Evolutionary conservation across 2,329 filamentous ascomycete species (phyloP).

Genomic region (Alternaria gansuensis): DNA sequence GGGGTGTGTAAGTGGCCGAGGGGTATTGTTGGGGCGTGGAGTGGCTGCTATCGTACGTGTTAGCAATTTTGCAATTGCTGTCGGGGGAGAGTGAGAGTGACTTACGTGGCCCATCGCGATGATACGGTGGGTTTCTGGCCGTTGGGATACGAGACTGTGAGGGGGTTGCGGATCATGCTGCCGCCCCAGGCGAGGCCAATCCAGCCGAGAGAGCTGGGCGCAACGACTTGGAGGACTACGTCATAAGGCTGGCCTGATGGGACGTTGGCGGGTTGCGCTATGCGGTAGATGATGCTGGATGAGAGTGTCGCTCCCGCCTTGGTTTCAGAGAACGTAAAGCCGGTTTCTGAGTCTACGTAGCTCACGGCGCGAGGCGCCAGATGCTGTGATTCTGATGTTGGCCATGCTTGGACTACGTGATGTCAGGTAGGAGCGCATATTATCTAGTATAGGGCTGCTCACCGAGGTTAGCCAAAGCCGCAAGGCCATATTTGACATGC

Average conservation of each 20-base stretch:
- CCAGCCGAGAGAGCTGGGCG: conserved; percentile 42
- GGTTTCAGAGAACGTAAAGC: conserved; percentile 48
- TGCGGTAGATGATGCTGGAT: conserved; percentile 41
- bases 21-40: conserved; percentile 35
- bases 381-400: conserved; percentile 12
- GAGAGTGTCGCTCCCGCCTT: conserved; percentile 41
- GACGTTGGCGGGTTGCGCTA: conserved; percentile 38
- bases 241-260: conserved; percentile 35
- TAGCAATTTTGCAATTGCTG: not conserved
- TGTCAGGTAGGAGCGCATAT: not conserved
- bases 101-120: conserved; percentile 46
- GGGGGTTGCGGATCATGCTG: conserved; percentile 45
- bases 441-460: not conserved
- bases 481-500: conserved; percentile 31
- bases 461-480: conserved; percentile 37
- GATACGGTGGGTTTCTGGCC: conserved; percentile 38
- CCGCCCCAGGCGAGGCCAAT: conserved; percentile 45
- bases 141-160: conserved; percentile 44
- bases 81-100: not conserved
- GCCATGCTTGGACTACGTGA: conserved; percentile 28
- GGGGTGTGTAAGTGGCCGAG: conserved; percentile 35
- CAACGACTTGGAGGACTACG: conserved; percentile 42
- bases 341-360: conserved; percentile 43
- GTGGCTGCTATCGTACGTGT: conserved; percentile 29
- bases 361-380: conserved; percentile 27